A percentile compares a stretch with the other conserved stretches of the same genome.
These are phyloP conservation scores for Hymenoscyphus fructigenus DNA, from an alignment of 2,329 filamentous ascomycete genomes.

Conservation along the genomic window DNA sequence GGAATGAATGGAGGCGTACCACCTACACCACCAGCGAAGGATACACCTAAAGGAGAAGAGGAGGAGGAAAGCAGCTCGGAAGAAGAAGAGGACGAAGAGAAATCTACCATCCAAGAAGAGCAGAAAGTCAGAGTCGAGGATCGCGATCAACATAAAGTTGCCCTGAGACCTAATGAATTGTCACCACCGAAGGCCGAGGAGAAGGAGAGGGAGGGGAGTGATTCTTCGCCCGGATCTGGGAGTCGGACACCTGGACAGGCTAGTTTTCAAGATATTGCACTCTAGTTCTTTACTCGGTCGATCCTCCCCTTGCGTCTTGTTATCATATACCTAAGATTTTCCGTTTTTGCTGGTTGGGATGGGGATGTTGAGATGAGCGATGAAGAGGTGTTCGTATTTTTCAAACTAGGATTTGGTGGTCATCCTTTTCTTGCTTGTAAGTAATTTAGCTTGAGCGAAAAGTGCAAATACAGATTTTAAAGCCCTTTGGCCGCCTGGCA, in stretches of 20 bases:
- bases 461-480: background rate
- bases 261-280: conserved; percentile 63
- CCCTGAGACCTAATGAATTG: conserved; percentile 44
- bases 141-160: conserved; percentile 53
- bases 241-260: conserved; percentile 53
- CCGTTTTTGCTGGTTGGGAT: background rate
- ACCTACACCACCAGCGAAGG: conserved; percentile 35
- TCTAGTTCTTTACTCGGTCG: conserved; percentile 40
- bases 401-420: background rate
- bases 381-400: conserved; percentile 5
- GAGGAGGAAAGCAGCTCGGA: conserved; percentile 30
- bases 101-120: conserved; percentile 44
- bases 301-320: conserved; percentile 6
- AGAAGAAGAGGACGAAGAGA: conserved; percentile 35
- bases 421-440: conserved; percentile 5
- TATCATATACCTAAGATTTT: conserved; percentile 23
- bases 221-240: conserved; percentile 27
- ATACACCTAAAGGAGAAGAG: conserved; percentile 25
- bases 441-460: background rate
- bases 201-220: conserved; percentile 36
- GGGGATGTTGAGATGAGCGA: background rate
- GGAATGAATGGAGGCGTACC: conserved; percentile 28
- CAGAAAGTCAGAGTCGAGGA: conserved; percentile 58
- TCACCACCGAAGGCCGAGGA: conserved; percentile 36
- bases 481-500: background rate